Evolutionary conservation across 768 basidiomycete genomes (phyloP).

Genomic region (Termitomyces bulborhizus): DNA sequence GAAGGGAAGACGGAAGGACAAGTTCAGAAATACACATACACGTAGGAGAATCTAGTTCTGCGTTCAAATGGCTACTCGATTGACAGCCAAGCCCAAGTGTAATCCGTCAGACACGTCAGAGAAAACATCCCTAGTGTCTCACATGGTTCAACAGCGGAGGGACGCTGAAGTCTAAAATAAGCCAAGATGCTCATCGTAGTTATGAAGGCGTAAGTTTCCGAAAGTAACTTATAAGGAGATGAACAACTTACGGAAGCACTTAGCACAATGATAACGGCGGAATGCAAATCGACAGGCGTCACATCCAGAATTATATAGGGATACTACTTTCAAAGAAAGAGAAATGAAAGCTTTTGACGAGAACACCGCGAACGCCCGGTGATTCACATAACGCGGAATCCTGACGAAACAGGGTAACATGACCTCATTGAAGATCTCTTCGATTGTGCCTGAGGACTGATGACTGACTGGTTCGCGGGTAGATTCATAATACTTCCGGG

Average conservation of each 20-base stretch:
- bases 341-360: not conserved
- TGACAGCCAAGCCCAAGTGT: not conserved
- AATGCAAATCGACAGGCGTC: not conserved
- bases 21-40: not conserved
- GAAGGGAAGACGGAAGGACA: not conserved
- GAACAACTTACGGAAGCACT: not conserved
- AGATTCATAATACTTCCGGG: not conserved
- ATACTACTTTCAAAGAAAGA: not conserved
- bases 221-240: not conserved
- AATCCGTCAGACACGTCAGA: not conserved
- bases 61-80: not conserved
- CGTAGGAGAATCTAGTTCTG: not conserved
- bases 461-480: not conserved
- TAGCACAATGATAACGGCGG: not conserved
- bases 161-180: not conserved
- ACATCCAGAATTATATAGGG: not conserved
- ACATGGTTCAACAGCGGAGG: not conserved
- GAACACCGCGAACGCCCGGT: not conserved
- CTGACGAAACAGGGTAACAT: not conserved
- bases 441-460: not conserved
- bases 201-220: not conserved
- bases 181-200: not conserved
- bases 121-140: not conserved
- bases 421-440: constrained; percentile 1
- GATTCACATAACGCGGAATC: not conserved